Percentiles rank a stretch among this genome's conserved stretches.
Conservation (phyloP, 2,329 filamentous ascomycete species). For the Tetracladium maxilliforme region DNA sequence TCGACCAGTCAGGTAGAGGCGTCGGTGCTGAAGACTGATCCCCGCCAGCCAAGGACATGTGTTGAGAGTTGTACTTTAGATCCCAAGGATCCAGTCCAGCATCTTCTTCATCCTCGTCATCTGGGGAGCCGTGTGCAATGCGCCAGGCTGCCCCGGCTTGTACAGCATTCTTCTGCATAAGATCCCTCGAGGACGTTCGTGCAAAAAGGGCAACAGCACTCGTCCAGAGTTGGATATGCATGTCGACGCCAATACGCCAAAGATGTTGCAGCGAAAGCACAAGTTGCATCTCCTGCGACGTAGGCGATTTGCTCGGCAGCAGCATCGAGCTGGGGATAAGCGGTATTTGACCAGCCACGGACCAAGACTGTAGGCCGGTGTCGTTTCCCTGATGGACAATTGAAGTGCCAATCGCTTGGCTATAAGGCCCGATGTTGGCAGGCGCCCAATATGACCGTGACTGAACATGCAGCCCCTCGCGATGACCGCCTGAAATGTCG, state of each 20-base stretch:
- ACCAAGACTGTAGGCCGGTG: conserved; percentile 17
- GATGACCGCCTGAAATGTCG: conserved; percentile 9
- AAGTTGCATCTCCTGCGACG: conserved; percentile 33
- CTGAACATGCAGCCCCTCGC: conserved; percentile 61
- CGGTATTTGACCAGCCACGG: conserved; percentile 83
- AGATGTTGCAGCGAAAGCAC: conserved; percentile 76
- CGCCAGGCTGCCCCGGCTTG: conserved; percentile 33
- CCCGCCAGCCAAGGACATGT: no score
- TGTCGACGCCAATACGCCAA: conserved; percentile 63
- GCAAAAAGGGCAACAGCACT: conserved; percentile 64
- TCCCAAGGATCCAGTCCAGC: conserved; percentile 54
- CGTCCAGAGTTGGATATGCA: conserved; percentile 60
- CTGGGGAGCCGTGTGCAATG: conserved; percentile 21
- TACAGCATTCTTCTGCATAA: conserved; percentile 17
- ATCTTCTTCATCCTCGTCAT: conserved; percentile 32
- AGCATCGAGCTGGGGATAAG: conserved; percentile 69
- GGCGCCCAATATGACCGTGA: conserved; percentile 94
- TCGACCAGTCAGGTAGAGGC: conserved; percentile 34
- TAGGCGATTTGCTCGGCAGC: conserved; percentile 21
- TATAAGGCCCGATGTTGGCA: conserved; percentile 94
- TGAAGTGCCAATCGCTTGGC: conserved; percentile 59
- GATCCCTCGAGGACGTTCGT: conserved; percentile 11
- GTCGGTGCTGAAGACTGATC: no score
- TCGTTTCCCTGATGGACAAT: conserved; percentile 12
- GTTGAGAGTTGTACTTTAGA: conserved; percentile 42